Evolutionary conservation across 345 rosid genomes (phyloP).

Genomic region (Rhizophora mangle): DNA sequence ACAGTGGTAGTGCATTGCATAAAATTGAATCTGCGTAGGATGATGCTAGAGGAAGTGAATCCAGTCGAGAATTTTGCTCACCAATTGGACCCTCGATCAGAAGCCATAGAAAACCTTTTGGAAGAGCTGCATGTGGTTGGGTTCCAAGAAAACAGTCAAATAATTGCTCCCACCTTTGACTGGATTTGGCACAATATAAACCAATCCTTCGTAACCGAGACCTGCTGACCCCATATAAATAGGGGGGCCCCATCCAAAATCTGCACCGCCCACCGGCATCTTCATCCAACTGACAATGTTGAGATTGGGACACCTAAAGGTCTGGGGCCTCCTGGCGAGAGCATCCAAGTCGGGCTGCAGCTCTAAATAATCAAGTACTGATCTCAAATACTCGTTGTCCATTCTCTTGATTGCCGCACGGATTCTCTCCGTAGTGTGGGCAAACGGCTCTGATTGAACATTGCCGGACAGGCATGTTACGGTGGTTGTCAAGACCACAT

Average conservation of each 20-base stretch:
- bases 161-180: not conserved
- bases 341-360: not conserved
- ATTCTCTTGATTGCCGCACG: too few relatives aligned
- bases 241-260: constrained; percentile 19
- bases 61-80: too few relatives aligned
- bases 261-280: constrained; percentile 17
- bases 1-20: too few relatives aligned
- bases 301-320: constrained; percentile 11
- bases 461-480: too few relatives aligned
- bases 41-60: too few relatives aligned
- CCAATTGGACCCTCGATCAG: too few relatives aligned
- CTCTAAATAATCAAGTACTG: too few relatives aligned
- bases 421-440: too few relatives aligned
- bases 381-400: too few relatives aligned
- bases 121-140: not conserved
- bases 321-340: not conserved
- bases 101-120: constrained; percentile 2
- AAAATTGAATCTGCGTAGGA: too few relatives aligned
- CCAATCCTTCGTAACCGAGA: constrained; percentile 1
- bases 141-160: constrained; percentile 3
- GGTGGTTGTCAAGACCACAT: too few relatives aligned
- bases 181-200: not conserved
- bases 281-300: constrained; percentile 19
- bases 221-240: not conserved
- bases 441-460: too few relatives aligned